Percentiles rank a stretch among this genome's conserved stretches.
Evolutionary conservation across 257 asterid species (phyloP).

Genomic region (Catharanthus roseus): DNA sequence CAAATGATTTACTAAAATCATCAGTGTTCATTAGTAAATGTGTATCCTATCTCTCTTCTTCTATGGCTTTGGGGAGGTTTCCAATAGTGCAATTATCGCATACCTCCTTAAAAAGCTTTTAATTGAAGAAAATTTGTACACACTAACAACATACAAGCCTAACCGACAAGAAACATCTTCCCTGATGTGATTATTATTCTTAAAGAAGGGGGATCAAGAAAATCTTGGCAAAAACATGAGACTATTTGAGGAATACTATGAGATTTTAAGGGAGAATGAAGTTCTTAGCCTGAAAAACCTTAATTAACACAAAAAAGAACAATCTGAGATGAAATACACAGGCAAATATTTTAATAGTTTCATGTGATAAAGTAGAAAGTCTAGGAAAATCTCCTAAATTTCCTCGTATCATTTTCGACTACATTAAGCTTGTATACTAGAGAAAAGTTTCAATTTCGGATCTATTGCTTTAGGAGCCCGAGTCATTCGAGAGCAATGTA

Average conservation of each 20-base stretch:
- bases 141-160: too few species aligned
- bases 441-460: conserved; percentile 46
- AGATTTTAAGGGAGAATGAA: conserved; percentile 36
- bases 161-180: too few species aligned
- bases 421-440: conserved; percentile 66
- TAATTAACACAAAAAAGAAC: conserved; percentile 30
- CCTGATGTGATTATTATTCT: too few species aligned
- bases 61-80: too few species aligned
- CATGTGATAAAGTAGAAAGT: conserved; percentile 31
- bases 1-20: too few species aligned
- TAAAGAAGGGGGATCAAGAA: conserved; percentile 37
- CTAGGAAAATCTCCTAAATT: conserved; percentile 24
- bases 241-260: conserved; percentile 57
- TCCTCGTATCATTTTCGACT: too few species aligned
- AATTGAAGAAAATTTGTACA: too few species aligned
- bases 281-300: conserved; percentile 42
- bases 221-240: conserved; percentile 42
- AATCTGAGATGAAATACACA: conserved; percentile 20
- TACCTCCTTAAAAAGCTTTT: too few species aligned
- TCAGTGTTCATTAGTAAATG: too few species aligned
- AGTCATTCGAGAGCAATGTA: conserved; percentile 58
- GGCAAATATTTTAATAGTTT: conserved; percentile 25
- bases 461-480: conserved; percentile 49
- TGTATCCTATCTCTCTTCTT: too few species aligned
- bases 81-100: too few species aligned